These are phyloP conservation scores for Candida tetrigidarum DNA, from an alignment of 1,139 yeast species.

Conservation along the genomic window DNA sequence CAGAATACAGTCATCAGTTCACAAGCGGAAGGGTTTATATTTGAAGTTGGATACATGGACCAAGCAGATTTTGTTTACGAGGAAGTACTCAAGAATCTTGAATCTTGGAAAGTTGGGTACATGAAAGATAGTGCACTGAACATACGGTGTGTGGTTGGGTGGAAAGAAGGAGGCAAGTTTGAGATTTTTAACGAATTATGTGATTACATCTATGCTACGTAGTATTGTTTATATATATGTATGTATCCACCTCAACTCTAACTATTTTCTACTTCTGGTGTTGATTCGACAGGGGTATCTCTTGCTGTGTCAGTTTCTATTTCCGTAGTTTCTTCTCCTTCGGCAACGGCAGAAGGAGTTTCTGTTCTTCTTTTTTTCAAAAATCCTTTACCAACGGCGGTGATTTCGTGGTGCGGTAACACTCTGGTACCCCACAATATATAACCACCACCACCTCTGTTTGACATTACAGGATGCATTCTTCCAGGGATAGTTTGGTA, in stretches of 20 bases:
- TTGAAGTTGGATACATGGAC: slow-evolving; percentile 43
- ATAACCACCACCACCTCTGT: slow-evolving; percentile 92
- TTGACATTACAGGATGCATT: slow-evolving; percentile 94
- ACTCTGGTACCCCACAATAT: slow-evolving; percentile 81
- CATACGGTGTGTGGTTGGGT: slow-evolving; percentile 46
- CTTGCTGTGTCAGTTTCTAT: not conserved
- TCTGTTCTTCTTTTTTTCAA: slow-evolving; percentile 35
- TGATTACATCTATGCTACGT: slow-evolving; percentile 11
- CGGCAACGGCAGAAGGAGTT: slow-evolving; percentile 14
- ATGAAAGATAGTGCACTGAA: slow-evolving; percentile 33
- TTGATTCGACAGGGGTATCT: slow-evolving; percentile 7
- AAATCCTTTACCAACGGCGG: slow-evolving; percentile 60
- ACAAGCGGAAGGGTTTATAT: slow-evolving; percentile 43
- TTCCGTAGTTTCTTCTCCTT: not conserved
- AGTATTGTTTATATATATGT: not conserved
- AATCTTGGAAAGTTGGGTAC: slow-evolving; percentile 32
- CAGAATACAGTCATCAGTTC: slow-evolving; percentile 41
- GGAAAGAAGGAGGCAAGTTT: slow-evolving; percentile 22
- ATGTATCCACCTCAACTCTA: not conserved
- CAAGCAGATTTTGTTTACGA: slow-evolving; percentile 34
- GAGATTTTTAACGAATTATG: slow-evolving; percentile 15
- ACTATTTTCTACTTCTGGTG: slow-evolving; percentile 2
- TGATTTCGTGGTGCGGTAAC: slow-evolving; percentile 63
- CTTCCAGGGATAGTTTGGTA: slow-evolving; percentile 95
- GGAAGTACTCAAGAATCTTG: slow-evolving; percentile 14